Evolutionary conservation across 2,329 filamentous ascomycete genomes (phyloP).

Genomic region (Chaetomiaceae sp.): DNA sequence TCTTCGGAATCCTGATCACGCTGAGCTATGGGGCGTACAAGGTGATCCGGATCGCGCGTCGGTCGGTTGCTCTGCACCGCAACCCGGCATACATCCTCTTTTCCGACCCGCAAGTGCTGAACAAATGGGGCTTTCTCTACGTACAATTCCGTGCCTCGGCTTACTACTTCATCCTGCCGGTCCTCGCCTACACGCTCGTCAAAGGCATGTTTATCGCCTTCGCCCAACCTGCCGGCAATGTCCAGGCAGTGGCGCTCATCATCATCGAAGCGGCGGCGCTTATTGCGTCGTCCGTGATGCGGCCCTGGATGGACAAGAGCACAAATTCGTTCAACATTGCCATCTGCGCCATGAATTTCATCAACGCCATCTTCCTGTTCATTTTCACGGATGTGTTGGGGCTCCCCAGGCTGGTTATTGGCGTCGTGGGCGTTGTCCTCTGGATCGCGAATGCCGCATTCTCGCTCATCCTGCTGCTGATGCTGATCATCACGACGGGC

Average conservation of each 20-base stretch:
- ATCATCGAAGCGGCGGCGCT: conserved; percentile 69
- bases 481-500: conserved; percentile 62
- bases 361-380: conserved; percentile 73
- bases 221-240: conserved; percentile 57
- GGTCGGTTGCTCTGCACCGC: conserved; percentile 79
- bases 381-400: conserved; percentile 79
- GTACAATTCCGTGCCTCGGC: conserved; percentile 83
- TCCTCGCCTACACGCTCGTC: conserved; percentile 64
- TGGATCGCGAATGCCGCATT: conserved; percentile 78
- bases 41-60: conserved; percentile 73
- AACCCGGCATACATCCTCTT: conserved; percentile 88
- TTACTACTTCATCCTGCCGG: conserved; percentile 79
- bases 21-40: conserved; percentile 75
- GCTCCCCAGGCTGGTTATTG: conserved; percentile 69
- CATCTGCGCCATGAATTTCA: conserved; percentile 74
- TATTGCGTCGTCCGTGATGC: conserved; percentile 64
- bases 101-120: conserved; percentile 74
- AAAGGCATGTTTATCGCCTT: conserved; percentile 81
- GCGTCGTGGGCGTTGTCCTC: conserved; percentile 77
- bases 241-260: conserved; percentile 70
- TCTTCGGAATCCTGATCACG: conserved; percentile 66
- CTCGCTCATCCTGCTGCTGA: conserved; percentile 66
- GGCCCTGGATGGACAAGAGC: conserved; percentile 94
- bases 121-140: conserved; percentile 91
- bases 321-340: conserved; percentile 87